Evolutionary conservation across 192 early-diverging fungal species (phyloP).

Genomic region (Linnemannia schmuckeri): DNA sequence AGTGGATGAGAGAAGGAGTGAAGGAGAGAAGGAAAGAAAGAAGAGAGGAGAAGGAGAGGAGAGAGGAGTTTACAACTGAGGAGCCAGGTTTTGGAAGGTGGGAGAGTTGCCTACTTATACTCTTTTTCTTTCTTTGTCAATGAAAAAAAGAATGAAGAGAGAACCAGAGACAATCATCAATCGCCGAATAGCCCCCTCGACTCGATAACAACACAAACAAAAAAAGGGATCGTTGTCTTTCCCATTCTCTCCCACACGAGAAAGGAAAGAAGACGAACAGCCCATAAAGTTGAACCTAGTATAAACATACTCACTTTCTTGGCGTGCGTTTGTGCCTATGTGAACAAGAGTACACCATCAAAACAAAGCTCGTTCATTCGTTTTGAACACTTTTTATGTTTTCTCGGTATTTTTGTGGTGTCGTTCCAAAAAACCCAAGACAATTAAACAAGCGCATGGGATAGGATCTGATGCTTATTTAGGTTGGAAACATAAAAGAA

Average conservation of each 20-base stretch:
- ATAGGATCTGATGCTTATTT: no score
- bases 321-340: neutral
- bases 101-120: no score
- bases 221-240: no score
- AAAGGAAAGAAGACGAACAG: neutral
- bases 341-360: neutral
- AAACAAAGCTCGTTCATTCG: neutral
- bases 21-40: no score
- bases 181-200: no score
- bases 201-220: neutral
- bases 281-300: neutral
- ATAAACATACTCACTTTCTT: neutral
- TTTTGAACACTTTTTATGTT: no score
- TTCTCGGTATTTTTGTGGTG: no score
- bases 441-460: neutral
- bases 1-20: no score
- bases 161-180: neutral
- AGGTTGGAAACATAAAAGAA: no score
- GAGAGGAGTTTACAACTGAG: slow-evolving; percentile 27
- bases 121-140: neutral
- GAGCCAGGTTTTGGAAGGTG: slow-evolving; percentile 16
- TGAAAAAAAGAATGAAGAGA: slow-evolving; percentile 19
- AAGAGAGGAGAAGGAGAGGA: slow-evolving; percentile 18
- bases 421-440: neutral
- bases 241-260: no score